Conservation (phyloP, 2,329 filamentous ascomycete species). For the Trichophyton benhamiae region DNA sequence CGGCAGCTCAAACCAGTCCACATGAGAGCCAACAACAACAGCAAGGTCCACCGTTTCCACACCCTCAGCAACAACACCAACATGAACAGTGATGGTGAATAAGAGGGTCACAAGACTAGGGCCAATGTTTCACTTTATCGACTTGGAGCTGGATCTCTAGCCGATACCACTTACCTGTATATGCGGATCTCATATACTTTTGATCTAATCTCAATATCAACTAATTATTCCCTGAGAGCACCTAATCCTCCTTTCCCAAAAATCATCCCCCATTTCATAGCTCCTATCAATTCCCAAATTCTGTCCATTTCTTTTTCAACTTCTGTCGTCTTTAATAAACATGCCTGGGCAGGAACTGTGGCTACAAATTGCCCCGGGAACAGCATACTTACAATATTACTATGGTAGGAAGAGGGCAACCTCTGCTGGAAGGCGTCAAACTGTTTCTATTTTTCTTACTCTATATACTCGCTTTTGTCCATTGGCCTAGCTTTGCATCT, state of each 20-base stretch:
- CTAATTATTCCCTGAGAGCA: neutral
- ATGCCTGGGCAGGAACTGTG: neutral
- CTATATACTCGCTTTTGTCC: neutral
- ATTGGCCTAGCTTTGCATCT: neutral
- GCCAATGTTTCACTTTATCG: neutral
- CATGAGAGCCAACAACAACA: slow-evolving; percentile 1
- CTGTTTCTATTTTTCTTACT: neutral
- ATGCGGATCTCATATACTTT: neutral
- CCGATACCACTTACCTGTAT: neutral
- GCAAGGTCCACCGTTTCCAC: neutral
- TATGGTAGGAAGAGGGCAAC: slow-evolving; percentile 8
- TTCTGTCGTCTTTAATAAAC: neutral
- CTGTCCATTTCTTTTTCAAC: neutral
- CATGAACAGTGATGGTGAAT: neutral
- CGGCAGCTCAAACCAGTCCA: neutral
- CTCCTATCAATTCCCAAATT: neutral
- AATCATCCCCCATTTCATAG: neutral
- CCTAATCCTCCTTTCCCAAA: neutral
- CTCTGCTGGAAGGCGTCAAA: slow-evolving; percentile 7
- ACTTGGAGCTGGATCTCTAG: neutral
- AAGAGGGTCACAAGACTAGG: neutral
- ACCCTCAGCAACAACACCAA: neutral
- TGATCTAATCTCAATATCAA: neutral
- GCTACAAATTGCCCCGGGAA: neutral
- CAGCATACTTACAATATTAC: slow-evolving; percentile 1